A percentile compares a stretch with the other conserved stretches of the same genome.
phyloP scores from a whole-genome alignment of 805 yeast species.

The Candida endomychidarum region DNA sequence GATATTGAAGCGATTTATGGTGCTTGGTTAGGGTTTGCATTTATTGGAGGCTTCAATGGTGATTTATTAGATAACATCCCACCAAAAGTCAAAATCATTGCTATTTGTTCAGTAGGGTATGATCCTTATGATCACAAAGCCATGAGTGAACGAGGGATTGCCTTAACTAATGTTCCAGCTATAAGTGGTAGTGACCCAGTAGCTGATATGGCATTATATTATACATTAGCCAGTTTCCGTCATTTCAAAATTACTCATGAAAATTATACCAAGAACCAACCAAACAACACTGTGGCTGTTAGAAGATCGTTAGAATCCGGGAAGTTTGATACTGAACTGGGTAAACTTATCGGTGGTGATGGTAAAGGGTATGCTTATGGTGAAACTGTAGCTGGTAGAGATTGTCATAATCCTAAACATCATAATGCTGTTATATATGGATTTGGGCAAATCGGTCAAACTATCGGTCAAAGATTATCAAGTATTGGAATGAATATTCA shows the following conservation, averaged over 20 bases:
- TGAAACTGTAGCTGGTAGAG: constrained; percentile 46
- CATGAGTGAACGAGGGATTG: constrained; percentile 44
- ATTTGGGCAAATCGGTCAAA: constrained; percentile 72
- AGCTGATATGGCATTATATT: constrained; percentile 65
- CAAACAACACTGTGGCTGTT: constrained; percentile 48
- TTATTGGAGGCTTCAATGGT: constrained; percentile 50
- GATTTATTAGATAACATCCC: constrained; percentile 49
- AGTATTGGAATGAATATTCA: constrained; percentile 64
- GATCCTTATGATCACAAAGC: constrained; percentile 48
- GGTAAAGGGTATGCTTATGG: constrained; percentile 39
- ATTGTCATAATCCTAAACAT: constrained; percentile 50
- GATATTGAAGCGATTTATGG: constrained; percentile 55
- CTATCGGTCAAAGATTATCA: constrained; percentile 55
- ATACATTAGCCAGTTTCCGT: constrained; percentile 61
- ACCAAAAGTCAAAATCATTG: constrained; percentile 43
- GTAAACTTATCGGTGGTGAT: constrained; percentile 19
- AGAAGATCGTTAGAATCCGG: constrained; percentile 39
- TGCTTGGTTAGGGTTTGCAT: constrained; percentile 56
- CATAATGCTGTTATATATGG: constrained; percentile 67
- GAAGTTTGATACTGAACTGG: constrained; percentile 32
- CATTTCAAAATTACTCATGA: constrained; percentile 16
- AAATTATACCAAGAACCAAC: constrained; percentile 36
- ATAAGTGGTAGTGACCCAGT: constrained; percentile 66
- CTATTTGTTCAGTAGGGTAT: constrained; percentile 58
- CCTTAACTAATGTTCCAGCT: constrained; percentile 57